A percentile compares a stretch with the other conserved stretches of the same genome.
phyloP scores from a whole-genome alignment of 2,329 filamentous ascomycete species.

The Aspergillus sp. region DNA sequence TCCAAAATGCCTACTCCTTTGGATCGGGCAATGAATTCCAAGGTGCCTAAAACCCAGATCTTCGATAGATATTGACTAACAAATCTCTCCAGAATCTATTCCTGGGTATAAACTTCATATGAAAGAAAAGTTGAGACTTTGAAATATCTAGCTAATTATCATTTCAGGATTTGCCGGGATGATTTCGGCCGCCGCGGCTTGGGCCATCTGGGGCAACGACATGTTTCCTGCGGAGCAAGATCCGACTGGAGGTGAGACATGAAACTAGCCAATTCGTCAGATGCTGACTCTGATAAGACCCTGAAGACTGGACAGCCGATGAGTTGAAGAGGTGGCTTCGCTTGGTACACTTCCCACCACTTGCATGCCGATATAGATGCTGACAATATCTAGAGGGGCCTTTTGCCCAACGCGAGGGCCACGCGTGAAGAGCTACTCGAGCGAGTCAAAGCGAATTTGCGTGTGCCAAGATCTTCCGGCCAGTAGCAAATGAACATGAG shows the following conservation, averaged over 20 bases:
- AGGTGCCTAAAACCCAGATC: constrained; percentile 43
- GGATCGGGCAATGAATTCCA: constrained; percentile 63
- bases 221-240: constrained; percentile 71
- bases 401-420: constrained; percentile 54
- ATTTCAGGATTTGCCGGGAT: constrained; percentile 70
- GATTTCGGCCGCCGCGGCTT: constrained; percentile 72
- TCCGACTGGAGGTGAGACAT: constrained; percentile 63
- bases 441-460: constrained; percentile 62
- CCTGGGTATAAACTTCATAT: constrained; percentile 47
- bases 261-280: background rate
- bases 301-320: constrained; percentile 66
- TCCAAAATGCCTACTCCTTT: constrained; percentile 59
- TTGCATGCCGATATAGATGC: background rate
- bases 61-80: constrained; percentile 1
- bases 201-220: constrained; percentile 78
- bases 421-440: constrained; percentile 60
- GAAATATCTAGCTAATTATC: constrained; percentile 14
- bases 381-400: constrained; percentile 48
- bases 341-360: constrained; percentile 51
- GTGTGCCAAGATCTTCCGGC: constrained; percentile 27
- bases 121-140: background rate
- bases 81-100: constrained; percentile 54
- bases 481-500: constrained; percentile 8
- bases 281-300: constrained; percentile 41
- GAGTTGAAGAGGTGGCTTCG: constrained; percentile 77